Base-by-base conservation (phyloP, 495 filamentous ascomycete species). In the Aspergillus conjunctus region DNA sequence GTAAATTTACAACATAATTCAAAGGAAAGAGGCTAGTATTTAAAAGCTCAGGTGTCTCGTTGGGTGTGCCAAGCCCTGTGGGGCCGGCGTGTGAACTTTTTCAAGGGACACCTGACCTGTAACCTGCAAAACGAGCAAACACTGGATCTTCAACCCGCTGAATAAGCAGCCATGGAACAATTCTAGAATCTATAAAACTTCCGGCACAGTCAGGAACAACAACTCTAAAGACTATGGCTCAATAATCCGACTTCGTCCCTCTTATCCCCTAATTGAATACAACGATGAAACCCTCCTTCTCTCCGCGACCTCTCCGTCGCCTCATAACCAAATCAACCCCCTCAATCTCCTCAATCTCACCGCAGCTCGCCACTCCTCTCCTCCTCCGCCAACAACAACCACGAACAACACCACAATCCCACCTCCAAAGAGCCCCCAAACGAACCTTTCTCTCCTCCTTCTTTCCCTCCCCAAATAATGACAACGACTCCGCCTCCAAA, bases 371-470 rank as follows among this genome's bases (percentile, higher is more conserved):
- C 20, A 17, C 44, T 3, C 44, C 44, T 20, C 44, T 48, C 17
- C 44, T 48, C 18, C 7, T 17, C 51, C 37, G 41, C 33, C 18
- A n/a, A 45, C 44, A 48, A 37, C 61, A 33, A 33, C 37, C 49
- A 43, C 39, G 55, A 56, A 55, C 51, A 57, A 51, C 51, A 62
- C 34, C 50, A 52, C 18, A 56, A 64, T 32, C 44, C 32, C 31
- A 46, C 43, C 18, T 32, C 30, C 21, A 14, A 17, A 21, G 21
- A 54, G n/a, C 21, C 39, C 64, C 70, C 39, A 56, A 60, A 26
- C 74, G 74, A 51, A 64, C 72, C 17, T 71, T 71, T 11, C 66
- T 78, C 63, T 70, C 77, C 44, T 71, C 74, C 33, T 56, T 77
- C 58, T 65, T 77, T 59, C 67, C 73, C 30, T 66, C 66, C 32